Evolutionary conservation across 805 yeast genomes (phyloP).

Genomic region (Yamadazyma ubonensis): DNA sequence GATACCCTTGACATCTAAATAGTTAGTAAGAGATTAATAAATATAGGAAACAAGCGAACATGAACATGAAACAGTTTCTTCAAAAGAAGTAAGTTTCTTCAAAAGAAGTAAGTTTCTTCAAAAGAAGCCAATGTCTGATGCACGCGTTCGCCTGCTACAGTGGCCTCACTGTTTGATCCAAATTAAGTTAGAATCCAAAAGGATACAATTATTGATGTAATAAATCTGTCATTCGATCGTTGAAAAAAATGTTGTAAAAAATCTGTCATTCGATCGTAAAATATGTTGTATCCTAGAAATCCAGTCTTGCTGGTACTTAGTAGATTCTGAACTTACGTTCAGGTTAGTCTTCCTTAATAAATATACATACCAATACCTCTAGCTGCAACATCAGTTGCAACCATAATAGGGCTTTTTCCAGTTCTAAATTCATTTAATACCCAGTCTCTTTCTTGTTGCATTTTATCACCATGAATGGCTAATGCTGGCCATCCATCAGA

Average conservation of each 20-base stretch:
- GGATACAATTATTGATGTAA: too few species aligned
- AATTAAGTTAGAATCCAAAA: too few species aligned
- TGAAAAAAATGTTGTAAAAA: too few species aligned
- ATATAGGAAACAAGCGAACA: constrained; percentile 8
- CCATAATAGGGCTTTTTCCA: constrained; percentile 95
- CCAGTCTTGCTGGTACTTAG: constrained; percentile 6
- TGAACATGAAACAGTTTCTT: constrained; percentile 6
- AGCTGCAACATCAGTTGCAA: constrained; percentile 99
- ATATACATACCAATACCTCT: constrained; percentile 96
- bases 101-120: too few species aligned
- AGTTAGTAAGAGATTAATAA: constrained; percentile 4
- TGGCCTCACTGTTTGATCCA: constrained; percentile 13
- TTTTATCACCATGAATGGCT: constrained; percentile 98
- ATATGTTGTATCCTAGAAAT: constrained; percentile 15
- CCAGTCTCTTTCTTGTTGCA: constrained; percentile 98
- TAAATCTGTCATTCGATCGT: too few species aligned
- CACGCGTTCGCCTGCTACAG: constrained; percentile 13
- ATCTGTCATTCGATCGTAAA: too few species aligned
- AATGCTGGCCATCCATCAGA: constrained; percentile 98
- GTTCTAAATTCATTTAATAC: constrained; percentile 87
- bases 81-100: too few species aligned
- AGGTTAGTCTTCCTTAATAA: constrained; percentile 4
- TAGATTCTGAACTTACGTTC: constrained; percentile 8
- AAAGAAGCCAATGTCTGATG: constrained; percentile 8
- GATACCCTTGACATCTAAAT: constrained; percentile 93